Evolutionary conservation across 2,329 filamentous ascomycete species (phyloP), one percentile per base, ranked within the genome.

Genomic region (Pseudogymnoascus sp.): DNA sequence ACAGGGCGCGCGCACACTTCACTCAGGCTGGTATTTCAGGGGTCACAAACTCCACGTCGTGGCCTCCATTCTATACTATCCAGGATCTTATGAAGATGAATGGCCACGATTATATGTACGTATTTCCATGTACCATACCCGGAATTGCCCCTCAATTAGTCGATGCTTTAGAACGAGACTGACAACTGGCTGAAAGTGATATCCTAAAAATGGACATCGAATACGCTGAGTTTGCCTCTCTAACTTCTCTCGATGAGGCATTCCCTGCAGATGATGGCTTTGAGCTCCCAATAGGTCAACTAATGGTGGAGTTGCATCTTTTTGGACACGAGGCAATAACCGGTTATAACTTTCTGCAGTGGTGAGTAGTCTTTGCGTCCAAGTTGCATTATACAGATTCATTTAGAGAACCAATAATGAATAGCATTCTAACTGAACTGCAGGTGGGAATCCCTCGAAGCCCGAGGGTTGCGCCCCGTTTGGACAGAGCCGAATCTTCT

Each of bases 141-240:
- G 9, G 3, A 25, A 14, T 11, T 12, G 14, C 18, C 12, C 25
- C 6, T 4, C 6, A n/a, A 6, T 15, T 15, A 28, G n/a, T 8
- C 15, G 20, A 33, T 35, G 22, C 12, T 36, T 6, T 35, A n/a
- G 6, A 12, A 1, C 18, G 30, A 30, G 3, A 43, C 61, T 66
- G 47, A 64, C 59, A 38, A 20, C 8, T 35, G 18, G 14, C 30
- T 15, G 36, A 33, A 59, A 72, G 71, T 58, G 75, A 76, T 63
- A 70, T 76, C 18, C 60, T 76, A 37, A 76, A 76, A 65, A 75
- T 76, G 62, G 74, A 76, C 63, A 72, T 76, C 43, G 74, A 76
- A 59, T 71, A 71, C 3, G 63, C 66, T 11, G 74, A 76, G 62
- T 75, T 72, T 60, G 67, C 67, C 35, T 65, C 72, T 8, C 62